A percentile compares a stretch with the other conserved stretches of the same genome.
Conservation (phyloP, 495 filamentous ascomycete genomes). For the Penicillium desertorum region DNA sequence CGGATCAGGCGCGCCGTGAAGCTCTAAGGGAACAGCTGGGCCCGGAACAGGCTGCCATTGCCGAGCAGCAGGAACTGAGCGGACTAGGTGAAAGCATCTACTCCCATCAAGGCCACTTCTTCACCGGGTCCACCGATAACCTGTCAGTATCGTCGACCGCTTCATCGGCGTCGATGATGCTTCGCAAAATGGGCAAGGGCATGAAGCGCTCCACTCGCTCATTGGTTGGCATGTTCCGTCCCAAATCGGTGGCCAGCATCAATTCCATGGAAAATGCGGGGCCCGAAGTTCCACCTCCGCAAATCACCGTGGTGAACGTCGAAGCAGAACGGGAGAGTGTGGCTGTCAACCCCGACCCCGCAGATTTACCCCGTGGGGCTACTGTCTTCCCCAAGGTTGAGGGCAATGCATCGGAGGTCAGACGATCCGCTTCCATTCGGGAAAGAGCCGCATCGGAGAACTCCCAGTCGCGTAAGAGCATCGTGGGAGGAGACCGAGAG, state of each 20-base stretch:
- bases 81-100: constrained; percentile 95
- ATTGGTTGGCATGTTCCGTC: constrained; percentile 90
- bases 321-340: constrained; percentile 88
- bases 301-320: constrained; percentile 91
- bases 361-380: constrained; percentile 66
- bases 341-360: constrained; percentile 71
- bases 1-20: constrained; percentile 69
- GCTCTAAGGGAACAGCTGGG: constrained; percentile 69
- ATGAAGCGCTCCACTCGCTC: constrained; percentile 91
- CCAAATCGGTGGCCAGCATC: constrained; percentile 84
- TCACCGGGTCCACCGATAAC: constrained; percentile 92
- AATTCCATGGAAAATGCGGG: constrained; percentile 62
- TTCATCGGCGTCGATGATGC: constrained; percentile 98
- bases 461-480: constrained; percentile 70
- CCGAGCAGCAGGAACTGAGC: constrained; percentile 82
- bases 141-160: constrained; percentile 96
- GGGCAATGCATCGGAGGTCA: constrained; percentile 38
- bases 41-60: constrained; percentile 86
- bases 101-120: constrained; percentile 78
- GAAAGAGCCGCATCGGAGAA: constrained; percentile 59
- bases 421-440: constrained; percentile 33
- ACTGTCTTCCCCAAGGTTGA: constrained; percentile 91
- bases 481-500: constrained; percentile 86
- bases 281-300: constrained; percentile 59
- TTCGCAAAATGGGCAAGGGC: constrained; percentile 97